Percentiles rank a stretch among this genome's conserved stretches.
phyloP scores from a whole-genome alignment of 345 rosid species.

The Noccaea bulbosa region DNA sequence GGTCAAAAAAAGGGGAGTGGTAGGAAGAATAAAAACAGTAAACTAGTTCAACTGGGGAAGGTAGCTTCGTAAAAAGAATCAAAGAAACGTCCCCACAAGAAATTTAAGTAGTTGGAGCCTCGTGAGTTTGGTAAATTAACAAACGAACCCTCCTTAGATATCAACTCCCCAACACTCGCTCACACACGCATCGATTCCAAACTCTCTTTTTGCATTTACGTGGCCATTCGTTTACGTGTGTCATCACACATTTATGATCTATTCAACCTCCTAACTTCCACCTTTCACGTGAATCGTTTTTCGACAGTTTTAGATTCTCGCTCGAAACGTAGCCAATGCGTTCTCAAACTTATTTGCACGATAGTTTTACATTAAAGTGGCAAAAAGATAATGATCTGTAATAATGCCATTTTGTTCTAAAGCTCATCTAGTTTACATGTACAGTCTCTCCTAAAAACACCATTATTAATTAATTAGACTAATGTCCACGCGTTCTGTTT shows the following conservation, averaged over 20 bases:
- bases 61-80: conserved; percentile 34
- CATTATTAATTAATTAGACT: not conserved
- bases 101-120: conserved; percentile 8
- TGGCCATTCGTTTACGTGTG: conserved; percentile 47
- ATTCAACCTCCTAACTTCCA: conserved; percentile 1
- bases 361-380: conserved; percentile 21
- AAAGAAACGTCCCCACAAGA: conserved; percentile 8
- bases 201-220: conserved; percentile 37
- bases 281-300: not conserved
- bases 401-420: not conserved
- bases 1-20: conserved; percentile 30
- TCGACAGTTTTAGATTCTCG: not conserved
- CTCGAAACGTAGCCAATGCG: not conserved
- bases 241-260: conserved; percentile 22
- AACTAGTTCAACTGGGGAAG: conserved; percentile 39
- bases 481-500: too few species aligned
- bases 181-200: conserved; percentile 21
- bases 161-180: conserved; percentile 42
- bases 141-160: conserved; percentile 45
- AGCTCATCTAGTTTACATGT: not conserved
- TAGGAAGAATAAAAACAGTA: conserved; percentile 19
- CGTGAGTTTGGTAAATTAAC: conserved; percentile 29
- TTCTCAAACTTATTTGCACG: not conserved
- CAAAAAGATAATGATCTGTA: too few species aligned
- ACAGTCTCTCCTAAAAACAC: not conserved